phyloP scores from a whole-genome alignment of 768 basidiomycete genomes.

The Xerocomellus dryophilus region DNA sequence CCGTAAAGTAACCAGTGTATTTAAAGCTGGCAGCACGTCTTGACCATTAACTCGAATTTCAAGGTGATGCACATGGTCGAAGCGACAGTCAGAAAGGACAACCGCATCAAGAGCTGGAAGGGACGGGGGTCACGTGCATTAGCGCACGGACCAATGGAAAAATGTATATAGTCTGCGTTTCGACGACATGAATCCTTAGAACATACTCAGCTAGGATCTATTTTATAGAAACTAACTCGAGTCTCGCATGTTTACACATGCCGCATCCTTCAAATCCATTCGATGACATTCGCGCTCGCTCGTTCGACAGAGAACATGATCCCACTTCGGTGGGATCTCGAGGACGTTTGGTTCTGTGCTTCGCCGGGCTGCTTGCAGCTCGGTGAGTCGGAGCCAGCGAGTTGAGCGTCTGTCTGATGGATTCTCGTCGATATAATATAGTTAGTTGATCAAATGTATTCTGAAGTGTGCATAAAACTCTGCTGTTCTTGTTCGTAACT shows the following conservation, averaged over 20 bases:
- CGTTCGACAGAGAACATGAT: constrained; percentile 68
- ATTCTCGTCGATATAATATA: constrained; percentile 25
- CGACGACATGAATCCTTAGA: constrained; percentile 43
- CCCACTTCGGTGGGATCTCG: constrained; percentile 41
- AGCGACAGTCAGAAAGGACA: no score
- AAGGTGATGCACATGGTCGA: no score
- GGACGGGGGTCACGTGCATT: constrained; percentile 26
- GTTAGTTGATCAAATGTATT: no score
- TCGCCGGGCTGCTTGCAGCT: constrained; percentile 29
- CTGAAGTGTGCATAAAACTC: no score
- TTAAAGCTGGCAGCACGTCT: no score
- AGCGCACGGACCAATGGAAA: constrained; percentile 35
- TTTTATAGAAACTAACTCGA: constrained; percentile 77
- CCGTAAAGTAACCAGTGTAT: no score
- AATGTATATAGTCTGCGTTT: constrained; percentile 33
- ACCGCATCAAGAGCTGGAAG: no score
- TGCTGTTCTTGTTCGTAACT: no score
- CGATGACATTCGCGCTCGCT: constrained; percentile 65
- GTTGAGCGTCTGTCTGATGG: constrained; percentile 65
- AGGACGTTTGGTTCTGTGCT: constrained; percentile 57
- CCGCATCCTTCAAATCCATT: constrained; percentile 68
- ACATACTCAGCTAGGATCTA: constrained; percentile 82
- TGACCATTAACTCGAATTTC: no score
- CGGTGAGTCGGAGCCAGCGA: constrained; percentile 42
- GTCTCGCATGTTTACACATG: constrained; percentile 79